Base-by-base conservation (phyloP, 2,329 filamentous ascomycete species). In the Pseudomassariella vexata region DNA sequence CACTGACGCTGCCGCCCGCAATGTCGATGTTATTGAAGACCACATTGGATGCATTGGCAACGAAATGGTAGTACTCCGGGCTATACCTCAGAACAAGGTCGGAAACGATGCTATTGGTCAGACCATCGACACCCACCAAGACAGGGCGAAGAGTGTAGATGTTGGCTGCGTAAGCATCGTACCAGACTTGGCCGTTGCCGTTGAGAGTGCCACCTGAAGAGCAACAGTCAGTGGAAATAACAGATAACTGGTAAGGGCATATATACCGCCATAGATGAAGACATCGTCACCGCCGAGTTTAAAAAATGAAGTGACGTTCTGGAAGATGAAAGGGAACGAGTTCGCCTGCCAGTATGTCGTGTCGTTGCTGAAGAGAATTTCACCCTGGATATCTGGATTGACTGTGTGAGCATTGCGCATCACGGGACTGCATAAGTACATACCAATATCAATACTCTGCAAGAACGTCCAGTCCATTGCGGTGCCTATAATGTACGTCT, bases 231-330 rank as follows among this genome's bases (percentile, higher is more conserved):
- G 5, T 18, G 9, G 17, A 9, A 15, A 2, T 28, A 22, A 22
- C 20, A 22, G 8, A n/a, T 22, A 8, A 22, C 8, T 22, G 20
- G n/a, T 8, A 8, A n/a, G n/a, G 20, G 8, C 8, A 22, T n/a
- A 22, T n/a, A 22, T 30, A 28, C 70, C 73, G 14, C 78, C 79
- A 40, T 79, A 83, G 35, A 84, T 65, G 39, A 79, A 78, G 17
- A 84, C 76, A 45, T 83, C 77, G 14, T 68, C 60, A 19, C 80
- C 80, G 24, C 79, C 79, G 22, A 81, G 66, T 48, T 77, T 69
- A 65, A 79, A 83, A 62, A 83, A 82, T 2, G 74, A 74, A 1
- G 74, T 78, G 5, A 70, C 68, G 42, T 82, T 81, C 41, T 84
- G 79, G 57, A 74, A 84, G 10, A 61, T 60, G 24, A 79, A 76